Evolutionary conservation across 306 rosid species (phyloP).

Genomic region (Nissolia schottii): DNA sequence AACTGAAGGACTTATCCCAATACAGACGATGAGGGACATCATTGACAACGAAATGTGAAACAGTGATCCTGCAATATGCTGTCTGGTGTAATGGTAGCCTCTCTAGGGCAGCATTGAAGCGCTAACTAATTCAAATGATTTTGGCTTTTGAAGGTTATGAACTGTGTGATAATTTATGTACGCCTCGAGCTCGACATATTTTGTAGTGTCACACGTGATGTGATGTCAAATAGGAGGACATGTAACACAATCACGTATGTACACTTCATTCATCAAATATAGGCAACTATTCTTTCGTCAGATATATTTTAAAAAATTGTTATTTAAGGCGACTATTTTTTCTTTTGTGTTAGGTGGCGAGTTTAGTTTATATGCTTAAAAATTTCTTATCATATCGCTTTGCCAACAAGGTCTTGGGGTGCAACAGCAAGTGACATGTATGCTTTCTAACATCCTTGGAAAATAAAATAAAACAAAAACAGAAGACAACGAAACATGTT

Average conservation of each 20-base stretch:
- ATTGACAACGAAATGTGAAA: conserved; percentile 69
- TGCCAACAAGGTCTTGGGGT: neutral
- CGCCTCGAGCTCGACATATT: conserved; percentile 19
- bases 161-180: conserved; percentile 14
- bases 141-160: conserved; percentile 4
- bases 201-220: conserved; percentile 29
- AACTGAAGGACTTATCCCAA: conserved; percentile 88
- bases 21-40: conserved; percentile 93
- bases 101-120: conserved; percentile 17
- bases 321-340: neutral
- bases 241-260: conserved; percentile 11
- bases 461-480: neutral
- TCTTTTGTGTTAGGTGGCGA: conserved; percentile 3
- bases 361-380: neutral
- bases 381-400: neutral
- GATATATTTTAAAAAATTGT: too few species aligned
- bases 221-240: conserved; percentile 18
- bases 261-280: conserved; percentile 23
- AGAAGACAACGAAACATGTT: conserved; percentile 14
- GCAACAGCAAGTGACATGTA: conserved; percentile 20
- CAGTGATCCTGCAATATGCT: conserved; percentile 19
- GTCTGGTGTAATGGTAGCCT: conserved; percentile 27
- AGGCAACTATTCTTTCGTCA: too few species aligned
- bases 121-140: conserved; percentile 29
- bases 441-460: neutral